phyloP scores from a whole-genome alignment of 1,139 yeast species.

The Kodamaea fungicola region DNA sequence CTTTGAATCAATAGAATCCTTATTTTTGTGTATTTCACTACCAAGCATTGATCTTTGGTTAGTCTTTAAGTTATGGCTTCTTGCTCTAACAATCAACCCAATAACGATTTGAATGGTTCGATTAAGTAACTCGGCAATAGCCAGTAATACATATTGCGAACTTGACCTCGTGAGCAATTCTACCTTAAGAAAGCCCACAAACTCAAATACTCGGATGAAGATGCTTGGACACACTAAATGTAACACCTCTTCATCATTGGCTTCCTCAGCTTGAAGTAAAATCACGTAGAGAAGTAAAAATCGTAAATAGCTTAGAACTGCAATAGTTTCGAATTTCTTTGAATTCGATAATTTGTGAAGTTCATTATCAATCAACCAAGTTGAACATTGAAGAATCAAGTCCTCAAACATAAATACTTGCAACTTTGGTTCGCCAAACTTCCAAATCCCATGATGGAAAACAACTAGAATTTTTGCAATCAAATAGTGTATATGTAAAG shows the following conservation, averaged over 20 bases:
- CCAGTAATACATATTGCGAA: slow-evolving; percentile 24
- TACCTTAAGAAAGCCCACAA: slow-evolving; percentile 14
- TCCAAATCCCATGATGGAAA: slow-evolving; percentile 24
- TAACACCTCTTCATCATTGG: slow-evolving; percentile 18
- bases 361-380: slow-evolving; percentile 16
- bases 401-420: slow-evolving; percentile 22
- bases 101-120: slow-evolving; percentile 33
- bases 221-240: slow-evolving; percentile 21
- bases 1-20: slow-evolving; percentile 7
- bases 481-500: slow-evolving; percentile 28
- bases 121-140: slow-evolving; percentile 31
- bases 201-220: slow-evolving; percentile 17
- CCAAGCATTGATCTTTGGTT: slow-evolving; percentile 8
- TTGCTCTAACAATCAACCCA: slow-evolving; percentile 33
- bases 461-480: slow-evolving; percentile 24
- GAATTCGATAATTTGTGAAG: slow-evolving; percentile 2
- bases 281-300: slow-evolving; percentile 29
- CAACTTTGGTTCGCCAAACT: slow-evolving; percentile 21
- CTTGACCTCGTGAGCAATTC: slow-evolving; percentile 5
- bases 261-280: slow-evolving; percentile 36
- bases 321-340: slow-evolving; percentile 24
- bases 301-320: slow-evolving; percentile 29
- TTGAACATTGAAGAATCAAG: slow-evolving; percentile 24
- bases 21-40: slow-evolving; percentile 7
- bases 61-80: slow-evolving; percentile 10